phyloP scores from a whole-genome alignment of 257 asterid genomes.

The Striga asiatica region DNA sequence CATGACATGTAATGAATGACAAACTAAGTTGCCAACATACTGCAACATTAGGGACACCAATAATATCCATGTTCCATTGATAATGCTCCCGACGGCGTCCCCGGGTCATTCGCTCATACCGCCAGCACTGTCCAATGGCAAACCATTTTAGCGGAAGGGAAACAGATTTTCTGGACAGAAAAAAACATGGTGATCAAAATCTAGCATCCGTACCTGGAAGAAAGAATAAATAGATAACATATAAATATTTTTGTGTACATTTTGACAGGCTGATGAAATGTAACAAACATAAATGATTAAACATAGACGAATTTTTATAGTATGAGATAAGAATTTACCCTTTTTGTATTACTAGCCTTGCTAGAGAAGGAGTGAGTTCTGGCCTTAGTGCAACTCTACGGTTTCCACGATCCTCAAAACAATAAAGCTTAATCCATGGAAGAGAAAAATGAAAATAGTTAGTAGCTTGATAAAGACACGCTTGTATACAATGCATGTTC shows the following conservation, averaged over 20 bases:
- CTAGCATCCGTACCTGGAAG: constrained; percentile 44
- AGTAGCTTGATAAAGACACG: constrained; percentile 1
- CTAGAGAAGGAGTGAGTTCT: constrained; percentile 95
- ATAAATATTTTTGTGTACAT: constrained; percentile 17
- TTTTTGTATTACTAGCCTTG: constrained; percentile 96
- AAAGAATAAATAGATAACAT: constrained; percentile 24
- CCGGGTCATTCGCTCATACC: constrained; percentile 95
- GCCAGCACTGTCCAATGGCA: constrained; percentile 99
- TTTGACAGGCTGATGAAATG: neutral
- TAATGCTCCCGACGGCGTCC: constrained; percentile 97
- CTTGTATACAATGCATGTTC: neutral
- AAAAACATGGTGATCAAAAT: constrained; percentile 53
- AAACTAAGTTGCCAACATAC: constrained; percentile 33
- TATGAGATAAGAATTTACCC: constrained; percentile 34
- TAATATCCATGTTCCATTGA: constrained; percentile 98
- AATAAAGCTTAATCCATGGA: constrained; percentile 56
- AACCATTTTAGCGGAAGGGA: constrained; percentile 95
- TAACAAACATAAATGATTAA: constrained; percentile 5
- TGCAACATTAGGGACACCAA: constrained; percentile 77
- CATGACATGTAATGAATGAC: neutral
- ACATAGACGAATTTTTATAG: constrained; percentile 3
- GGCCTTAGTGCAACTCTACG: constrained; percentile 97
- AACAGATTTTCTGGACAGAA: constrained; percentile 82
- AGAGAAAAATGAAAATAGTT: constrained; percentile 13
- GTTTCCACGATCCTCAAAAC: constrained; percentile 94